Evolutionary conservation across 139 green algal species (phyloP), one percentile per base, ranked within the genome.

Genomic region (Chlamydomonas schloesseri): DNA sequence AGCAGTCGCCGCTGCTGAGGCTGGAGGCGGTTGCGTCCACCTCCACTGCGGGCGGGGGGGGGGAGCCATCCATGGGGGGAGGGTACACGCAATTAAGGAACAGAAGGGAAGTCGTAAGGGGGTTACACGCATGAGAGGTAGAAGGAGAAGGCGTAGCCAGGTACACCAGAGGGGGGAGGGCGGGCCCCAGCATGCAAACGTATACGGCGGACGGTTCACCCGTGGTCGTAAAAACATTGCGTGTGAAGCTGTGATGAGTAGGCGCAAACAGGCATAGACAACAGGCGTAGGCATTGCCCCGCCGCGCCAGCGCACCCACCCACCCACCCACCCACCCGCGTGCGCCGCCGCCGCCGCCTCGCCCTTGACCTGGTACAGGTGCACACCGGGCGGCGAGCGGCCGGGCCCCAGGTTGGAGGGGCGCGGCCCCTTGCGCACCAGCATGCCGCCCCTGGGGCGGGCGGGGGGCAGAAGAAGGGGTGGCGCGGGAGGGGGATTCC

Each of bases 281-380:
- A n/a, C n/a, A n/a, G n/a, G n/a, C n/a, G n/a, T n/a, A n/a, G n/a
- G n/a, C n/a, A n/a, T n/a, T n/a, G n/a, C n/a, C n/a, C n/a, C n/a
- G n/a, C n/a, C n/a, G n/a, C n/a, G n/a, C n/a, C n/a, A 50, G 8
- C 42, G 42, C 42, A 50, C 42, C 42, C 24, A 33, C 60, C 23
- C 60, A 4, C 3, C 24, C 24, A n/a, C 23, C 29, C 3, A 29
- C 64, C 29, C 34, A 71, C 74, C 74, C 23, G 79, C 65, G 33
- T 76, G 67, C 47, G 67, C 67, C 79, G 58, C 3, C 24, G 65
- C 31, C 67, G 55, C 67, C 23, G 67, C 65, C 31, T 75, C 79
- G 5, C 57, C 79, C 79, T 86, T 76, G 47, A 75, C 67, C 67
- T 83, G 77, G 77, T 73, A 83, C 37, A 83, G 77, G 62, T 83